Base-by-base conservation (phyloP, 768 basidiomycete species). In the Lentinula guzmanii region DNA sequence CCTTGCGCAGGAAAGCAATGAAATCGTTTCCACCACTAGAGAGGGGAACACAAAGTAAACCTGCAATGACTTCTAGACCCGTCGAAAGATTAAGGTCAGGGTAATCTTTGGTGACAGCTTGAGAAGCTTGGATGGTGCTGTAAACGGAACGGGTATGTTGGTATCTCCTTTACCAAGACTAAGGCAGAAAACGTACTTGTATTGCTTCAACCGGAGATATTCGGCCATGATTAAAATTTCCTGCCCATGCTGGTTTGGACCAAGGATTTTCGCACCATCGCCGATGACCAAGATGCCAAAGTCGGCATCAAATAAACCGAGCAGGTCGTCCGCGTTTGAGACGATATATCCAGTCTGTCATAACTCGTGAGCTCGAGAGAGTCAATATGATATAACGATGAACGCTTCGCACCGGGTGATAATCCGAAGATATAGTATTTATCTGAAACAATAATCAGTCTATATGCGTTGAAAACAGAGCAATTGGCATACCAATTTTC, bases 161-260 rank as follows among this genome's bases (percentile, higher is more conserved):
- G 37, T 3, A 13, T 39, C 37, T 13, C 7, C 2, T 39, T 39
- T 2, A 46, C 13, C 37, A 45, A 33, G 37, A 37, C 41, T 15
- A 43, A 35, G 45, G n/a, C 3, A 28, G 16, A n/a, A 13, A 50
- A 79, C 85, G 62, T 58, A 87, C 85, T 78, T 78, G 72, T 86
- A 91, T 67, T 84, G 84, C 72, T 89, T 88, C 31, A 89, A 70
- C 13, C 90, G 81, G 9, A 94, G 74, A 70, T 91, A 93, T 68
- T 94, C 90, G 0, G 90, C 86, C 65, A 94, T 81, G 21, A 91
- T 82, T 55, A 93, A 72, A 35, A 90, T 85, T 67, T 92, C 90
- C 67, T 91, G 89, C 4, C 90, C 88, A 67, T 90, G 81, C 62
- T 82, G 77, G 64, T 86, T 85, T 1, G 84, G 82, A 1, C 88